Evolutionary conservation across 2,329 filamentous ascomycete species (phyloP), one percentile per base, ranked within the genome.

Genomic region (Emmonsiellopsis sp.): DNA sequence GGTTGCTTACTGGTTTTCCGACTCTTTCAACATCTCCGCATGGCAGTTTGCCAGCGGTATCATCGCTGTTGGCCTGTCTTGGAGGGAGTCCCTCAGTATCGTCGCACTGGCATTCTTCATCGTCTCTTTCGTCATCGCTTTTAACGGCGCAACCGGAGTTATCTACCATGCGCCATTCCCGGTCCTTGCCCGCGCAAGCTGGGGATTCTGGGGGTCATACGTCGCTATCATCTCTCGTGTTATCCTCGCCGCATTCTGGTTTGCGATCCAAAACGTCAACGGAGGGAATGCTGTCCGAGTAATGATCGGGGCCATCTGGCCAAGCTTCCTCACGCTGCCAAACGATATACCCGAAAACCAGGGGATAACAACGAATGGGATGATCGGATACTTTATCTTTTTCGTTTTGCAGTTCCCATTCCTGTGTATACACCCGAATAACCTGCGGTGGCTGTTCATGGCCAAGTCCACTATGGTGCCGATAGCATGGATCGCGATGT

Each of bases 31-130:
- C 68, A 88, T 93, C 65, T 75, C 77, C 60, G 93, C 88, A 1
- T 94, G 88, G 90, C 94, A 94, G 88, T 93, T 94, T 57, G 86
- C 87, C 0, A 88, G 86, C 1, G 84, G 86, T 40, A 90, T 89
- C 80, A 88, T 94, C 36, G 80, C 85, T 1, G 76, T 73, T 47
- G 88, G 88, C 11, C 76, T 94, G 17, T 88, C 87, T 7, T 95
- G 89, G 89, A 94, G 89, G 88, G 88, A 95, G 71, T 85, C 87
- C 2, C 89, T 86, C 85, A 72, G 89, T 11, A 90, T 87, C 63
- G 87, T 95, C 43, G 92, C 88, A 84, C 72, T 91, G 31, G 90
- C 91, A 51, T 95, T 95, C 65, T 76, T 82, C 42, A 84, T 95
- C 58, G 82, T 88, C 0, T 88, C 78, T 36, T 74, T 73, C 65